These are phyloP conservation scores for Vicia sativa DNA, from an alignment of 306 rosid species.

Conservation along the genomic window DNA sequence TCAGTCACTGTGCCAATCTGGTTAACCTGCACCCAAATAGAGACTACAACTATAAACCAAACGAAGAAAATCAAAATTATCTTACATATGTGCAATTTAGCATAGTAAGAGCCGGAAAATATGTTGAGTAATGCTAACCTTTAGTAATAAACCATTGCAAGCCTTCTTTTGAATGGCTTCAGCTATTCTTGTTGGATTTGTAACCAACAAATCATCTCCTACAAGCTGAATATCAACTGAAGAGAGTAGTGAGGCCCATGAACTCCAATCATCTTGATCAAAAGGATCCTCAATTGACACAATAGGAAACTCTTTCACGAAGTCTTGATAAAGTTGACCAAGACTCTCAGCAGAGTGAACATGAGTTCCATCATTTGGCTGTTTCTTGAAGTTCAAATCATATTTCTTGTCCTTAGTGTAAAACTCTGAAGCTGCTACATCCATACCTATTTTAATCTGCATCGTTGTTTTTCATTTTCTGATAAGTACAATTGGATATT, in stretches of 20 bases:
- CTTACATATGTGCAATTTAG: conserved; percentile 5
- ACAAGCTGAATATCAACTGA: conserved; percentile 90
- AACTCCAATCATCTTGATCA: conserved; percentile 98
- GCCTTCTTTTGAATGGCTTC: conserved; percentile 89
- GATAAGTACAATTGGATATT: conserved; percentile 14
- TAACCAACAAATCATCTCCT: conserved; percentile 96
- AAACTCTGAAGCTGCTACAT: conserved; percentile 98
- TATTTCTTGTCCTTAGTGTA: conserved; percentile 78
- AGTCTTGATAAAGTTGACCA: conserved; percentile 72
- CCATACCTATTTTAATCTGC: conserved; percentile 99
- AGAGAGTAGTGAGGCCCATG: conserved; percentile 89
- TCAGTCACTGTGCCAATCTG: conserved; percentile 96
- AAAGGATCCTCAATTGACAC: conserved; percentile 98
- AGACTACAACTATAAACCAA: not conserved
- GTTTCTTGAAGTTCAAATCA: conserved; percentile 91
- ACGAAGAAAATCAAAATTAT: conserved; percentile 2
- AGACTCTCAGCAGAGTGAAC: conserved; percentile 79
- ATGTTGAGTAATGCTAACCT: conserved; percentile 53
- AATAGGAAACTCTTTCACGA: conserved; percentile 87
- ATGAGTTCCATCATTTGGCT: conserved; percentile 90
- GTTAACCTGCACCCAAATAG: conserved; percentile 69
- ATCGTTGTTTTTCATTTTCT: conserved; percentile 29
- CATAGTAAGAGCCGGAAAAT: conserved; percentile 4
- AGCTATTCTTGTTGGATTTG: conserved; percentile 88
- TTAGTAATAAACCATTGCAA: conserved; percentile 91